These are phyloP conservation scores for Mentha longifolia DNA, from an alignment of 257 asterid species.

Conservation along the genomic window DNA sequence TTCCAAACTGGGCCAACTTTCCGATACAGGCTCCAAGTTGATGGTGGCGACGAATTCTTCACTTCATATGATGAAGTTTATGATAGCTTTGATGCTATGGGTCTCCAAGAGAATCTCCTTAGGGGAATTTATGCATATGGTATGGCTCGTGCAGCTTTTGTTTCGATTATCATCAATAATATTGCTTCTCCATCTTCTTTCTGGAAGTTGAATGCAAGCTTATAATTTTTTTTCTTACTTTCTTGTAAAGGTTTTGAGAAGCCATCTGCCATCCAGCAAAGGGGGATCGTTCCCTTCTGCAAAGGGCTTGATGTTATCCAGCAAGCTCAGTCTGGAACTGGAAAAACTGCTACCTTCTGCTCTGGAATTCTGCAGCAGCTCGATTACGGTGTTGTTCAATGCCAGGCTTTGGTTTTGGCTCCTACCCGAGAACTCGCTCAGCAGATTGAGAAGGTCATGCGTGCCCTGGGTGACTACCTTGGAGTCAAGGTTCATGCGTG, in stretches of 20 bases:
- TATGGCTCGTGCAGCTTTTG: conserved; percentile 25
- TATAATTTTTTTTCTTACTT: neutral
- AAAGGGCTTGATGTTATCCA: conserved; percentile 88
- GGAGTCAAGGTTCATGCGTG: conserved; percentile 92
- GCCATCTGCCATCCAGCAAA: conserved; percentile 94
- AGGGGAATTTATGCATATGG: conserved; percentile 73
- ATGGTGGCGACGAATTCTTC: conserved; percentile 54
- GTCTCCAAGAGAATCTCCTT: conserved; percentile 61
- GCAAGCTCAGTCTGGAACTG: conserved; percentile 90
- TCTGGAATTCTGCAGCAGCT: conserved; percentile 87
- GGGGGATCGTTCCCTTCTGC: conserved; percentile 84
- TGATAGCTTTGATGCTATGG: conserved; percentile 61
- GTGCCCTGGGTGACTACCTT: conserved; percentile 88
- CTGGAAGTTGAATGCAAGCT: neutral
- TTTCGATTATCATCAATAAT: neutral
- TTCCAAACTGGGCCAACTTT: conserved; percentile 1
- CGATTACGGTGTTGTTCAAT: conserved; percentile 62
- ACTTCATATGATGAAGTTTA: conserved; percentile 60
- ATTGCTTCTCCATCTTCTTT: neutral
- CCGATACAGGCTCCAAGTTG: conserved; percentile 51
- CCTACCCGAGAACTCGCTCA: conserved; percentile 87
- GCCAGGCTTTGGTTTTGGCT: conserved; percentile 82
- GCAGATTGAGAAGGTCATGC: conserved; percentile 85
- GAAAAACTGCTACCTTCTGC: conserved; percentile 84
- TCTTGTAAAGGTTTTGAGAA: conserved; percentile 74